Base-by-base conservation (phyloP, 2,329 filamentous ascomycete genomes). In the Stylonectria norvegica region DNA sequence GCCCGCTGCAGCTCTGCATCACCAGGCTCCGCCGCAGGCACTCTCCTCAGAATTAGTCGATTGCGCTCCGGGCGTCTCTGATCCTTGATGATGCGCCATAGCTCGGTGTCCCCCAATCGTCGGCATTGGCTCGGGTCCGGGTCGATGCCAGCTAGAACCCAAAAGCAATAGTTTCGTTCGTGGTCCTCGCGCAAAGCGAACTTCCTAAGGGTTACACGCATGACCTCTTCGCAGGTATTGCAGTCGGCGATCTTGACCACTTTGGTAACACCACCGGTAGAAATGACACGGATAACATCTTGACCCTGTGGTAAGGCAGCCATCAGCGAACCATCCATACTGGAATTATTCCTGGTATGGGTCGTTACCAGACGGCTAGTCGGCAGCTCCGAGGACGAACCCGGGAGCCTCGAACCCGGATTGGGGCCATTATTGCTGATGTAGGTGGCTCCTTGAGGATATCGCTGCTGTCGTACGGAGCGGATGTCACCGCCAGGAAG, bases 121-220 rank as follows among this genome's bases (percentile, higher is more conserved):
- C 89, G 83, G 62, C 88, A 94, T 58, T 89, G 82, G 35, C 76
- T 78, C 20, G 89, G 85, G 52, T 93, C 85, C 2, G 90, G 83
- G 34, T 96, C 89, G 27, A 89, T 72, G 36, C 90, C 91, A 51
- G 88, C 84, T 43, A 97, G 73, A 1, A 95, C 85, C 73, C 93
- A 97, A 69, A 98, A 97, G 70, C 90, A 96, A 68, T 95, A 97
- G 59, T 94, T 95, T 56, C 89, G 81, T 61, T 93, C 86, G 57
- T 96, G 89, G 48, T 91, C 87, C 59, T 95, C 89, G 16, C 89
- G 86, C 20, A 95, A 76, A 28, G 83, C 82, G 49, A 95, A 87
- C 63, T 97, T 97, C 52, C 85, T 81, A 31, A 97, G 69, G 0
- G 93, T 95, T 45, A 88, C 85, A 32, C 89, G 78, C 72, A 96